Evolutionary conservation across 225 moss, liverwort and hornwort species (phyloP), one percentile per base, ranked within the genome.

Genomic region (Lunularia cruciata): DNA sequence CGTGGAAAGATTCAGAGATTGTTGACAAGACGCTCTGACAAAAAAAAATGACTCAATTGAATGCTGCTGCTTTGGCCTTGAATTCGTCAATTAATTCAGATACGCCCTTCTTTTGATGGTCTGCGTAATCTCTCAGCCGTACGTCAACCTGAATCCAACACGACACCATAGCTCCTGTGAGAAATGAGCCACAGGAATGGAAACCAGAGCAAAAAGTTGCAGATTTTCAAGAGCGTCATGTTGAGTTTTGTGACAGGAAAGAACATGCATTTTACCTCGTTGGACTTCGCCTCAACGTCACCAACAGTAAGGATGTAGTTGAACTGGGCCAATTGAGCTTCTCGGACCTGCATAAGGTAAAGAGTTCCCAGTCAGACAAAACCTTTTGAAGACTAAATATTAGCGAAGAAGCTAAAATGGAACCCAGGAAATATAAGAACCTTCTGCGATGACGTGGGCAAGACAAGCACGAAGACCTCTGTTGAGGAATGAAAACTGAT

Each of bases 291-390:
- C 78, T 92, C 96, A 23, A 85, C 83, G 71, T 92, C 89, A 45
- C 96, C 96, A 49, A 98, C 96, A 23, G 90, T 92, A 61, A 98
- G 92, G 74, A 89, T 98, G 60, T 92, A 98, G 60, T 98, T 98
- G 46, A 90, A 98, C 75, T 98, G 96, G 0, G 90, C 87, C 68
- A 98, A 77, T 65, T 98, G 96, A 4, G 96, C 96, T 72, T 92
- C 92, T 65, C 92, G 78, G 28, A 98, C 77, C 90, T 96, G 82
- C 20, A 51, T 16, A 18, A 33, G 22, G 8, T 2, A 26, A 43
- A 47, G 12, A 63, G 51, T 31, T 3, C 20, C 32, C 20, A n/a
- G 42, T 1, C 19, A 31, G 31, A 12, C 10, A 0, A 33, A 35
- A 10, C 3, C 3, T 43, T 43, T 43, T 6, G 16, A 43, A 43